phyloP scores from a whole-genome alignment of 2,329 filamentous ascomycete genomes.

The Epichloe sp. region DNA sequence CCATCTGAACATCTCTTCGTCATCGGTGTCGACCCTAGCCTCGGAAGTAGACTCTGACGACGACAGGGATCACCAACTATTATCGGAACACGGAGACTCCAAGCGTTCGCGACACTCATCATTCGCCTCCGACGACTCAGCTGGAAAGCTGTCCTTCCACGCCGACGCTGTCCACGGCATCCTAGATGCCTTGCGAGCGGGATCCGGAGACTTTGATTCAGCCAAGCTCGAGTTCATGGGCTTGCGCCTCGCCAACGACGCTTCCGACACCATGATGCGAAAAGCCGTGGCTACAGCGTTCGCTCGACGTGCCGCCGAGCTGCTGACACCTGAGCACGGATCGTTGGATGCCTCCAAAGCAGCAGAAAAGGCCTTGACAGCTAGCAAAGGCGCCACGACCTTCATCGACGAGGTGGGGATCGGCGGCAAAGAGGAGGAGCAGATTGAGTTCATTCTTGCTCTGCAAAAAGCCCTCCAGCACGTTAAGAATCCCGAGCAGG shows the following conservation, averaged over 20 bases:
- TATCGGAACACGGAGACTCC: constrained; percentile 20
- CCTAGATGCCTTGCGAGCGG: constrained; percentile 70
- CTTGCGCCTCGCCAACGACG: constrained; percentile 80
- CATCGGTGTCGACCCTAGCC: constrained; percentile 44
- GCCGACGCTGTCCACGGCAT: constrained; percentile 76
- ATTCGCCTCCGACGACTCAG: constrained; percentile 60
- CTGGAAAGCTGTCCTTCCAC: constrained; percentile 52
- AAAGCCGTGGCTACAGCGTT: constrained; percentile 77
- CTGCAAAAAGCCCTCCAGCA: constrained; percentile 68
- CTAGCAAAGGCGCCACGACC: constrained; percentile 36
- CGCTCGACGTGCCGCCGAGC: constrained; percentile 64
- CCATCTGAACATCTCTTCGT: constrained; percentile 38
- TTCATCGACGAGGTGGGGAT: constrained; percentile 49
- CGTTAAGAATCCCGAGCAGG: constrained; percentile 41
- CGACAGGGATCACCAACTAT: constrained; percentile 52
- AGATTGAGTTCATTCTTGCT: constrained; percentile 72
- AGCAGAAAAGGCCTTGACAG: constrained; percentile 46
- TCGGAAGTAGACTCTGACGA: constrained; percentile 55
- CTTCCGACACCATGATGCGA: constrained; percentile 78
- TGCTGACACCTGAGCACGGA: constrained; percentile 40
- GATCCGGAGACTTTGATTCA: constrained; percentile 64
- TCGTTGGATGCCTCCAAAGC: constrained; percentile 49
- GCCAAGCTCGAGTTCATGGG: constrained; percentile 85
- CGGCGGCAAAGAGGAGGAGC: constrained; percentile 57
- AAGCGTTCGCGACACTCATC: constrained; percentile 56